Evolutionary conservation across 2,329 filamentous ascomycete species (phyloP).

Genomic region (Apiospora phragmitis): DNA sequence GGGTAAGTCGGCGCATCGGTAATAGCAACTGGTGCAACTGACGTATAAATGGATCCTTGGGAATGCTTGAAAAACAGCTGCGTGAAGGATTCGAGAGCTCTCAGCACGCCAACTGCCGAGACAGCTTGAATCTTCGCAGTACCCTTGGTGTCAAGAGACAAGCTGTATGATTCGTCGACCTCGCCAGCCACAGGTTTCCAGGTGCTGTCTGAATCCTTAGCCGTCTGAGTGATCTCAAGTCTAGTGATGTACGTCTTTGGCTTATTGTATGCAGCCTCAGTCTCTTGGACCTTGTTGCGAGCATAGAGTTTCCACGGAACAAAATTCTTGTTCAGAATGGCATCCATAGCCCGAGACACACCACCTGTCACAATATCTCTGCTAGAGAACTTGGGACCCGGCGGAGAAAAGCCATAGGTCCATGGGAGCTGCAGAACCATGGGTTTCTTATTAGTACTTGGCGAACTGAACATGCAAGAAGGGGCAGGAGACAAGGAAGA

Average conservation of each 20-base stretch:
- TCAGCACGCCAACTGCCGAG: constrained; percentile 68
- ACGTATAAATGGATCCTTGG: constrained; percentile 64
- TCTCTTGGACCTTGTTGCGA: constrained; percentile 55
- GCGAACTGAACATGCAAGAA: constrained; percentile 19
- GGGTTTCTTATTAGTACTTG: constrained; percentile 29
- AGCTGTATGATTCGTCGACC: constrained; percentile 75
- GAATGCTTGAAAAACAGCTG: constrained; percentile 80
- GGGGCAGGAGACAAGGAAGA: constrained; percentile 30
- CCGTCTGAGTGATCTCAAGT: constrained; percentile 64
- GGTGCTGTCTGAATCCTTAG: constrained; percentile 50
- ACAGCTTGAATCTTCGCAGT: constrained; percentile 62
- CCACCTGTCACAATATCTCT: constrained; percentile 56
- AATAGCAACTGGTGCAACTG: constrained; percentile 69
- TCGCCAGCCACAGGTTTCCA: constrained; percentile 62
- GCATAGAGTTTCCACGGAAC: constrained; percentile 78
- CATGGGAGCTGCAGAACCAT: constrained; percentile 47
- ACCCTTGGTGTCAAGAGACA: constrained; percentile 60
- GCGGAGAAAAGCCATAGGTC: constrained; percentile 43
- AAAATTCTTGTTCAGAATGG: constrained; percentile 68
- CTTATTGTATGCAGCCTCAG: constrained; percentile 57
- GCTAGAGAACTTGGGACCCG: constrained; percentile 44
- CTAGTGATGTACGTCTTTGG: constrained; percentile 53
- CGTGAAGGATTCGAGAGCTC: constrained; percentile 73
- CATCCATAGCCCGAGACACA: constrained; percentile 59
- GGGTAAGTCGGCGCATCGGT: constrained; percentile 72